A percentile compares a stretch with the other conserved stretches of the same genome.
phyloP scores from a whole-genome alignment of 169 alveolate species.

The Plasmodium inui region DNA sequence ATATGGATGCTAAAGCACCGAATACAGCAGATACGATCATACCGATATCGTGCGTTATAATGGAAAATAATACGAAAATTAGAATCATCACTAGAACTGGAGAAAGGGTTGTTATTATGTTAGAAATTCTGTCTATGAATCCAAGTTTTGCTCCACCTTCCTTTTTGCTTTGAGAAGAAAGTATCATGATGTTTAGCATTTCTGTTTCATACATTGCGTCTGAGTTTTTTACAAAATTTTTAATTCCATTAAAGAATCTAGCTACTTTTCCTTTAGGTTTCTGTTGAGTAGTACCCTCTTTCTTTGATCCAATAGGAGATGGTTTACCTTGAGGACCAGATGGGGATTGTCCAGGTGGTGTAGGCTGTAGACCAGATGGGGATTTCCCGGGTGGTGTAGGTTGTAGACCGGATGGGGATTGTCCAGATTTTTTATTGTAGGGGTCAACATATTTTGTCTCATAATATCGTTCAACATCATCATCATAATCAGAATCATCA shows the following conservation, averaged over 20 bases:
- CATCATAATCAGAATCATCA: no score
- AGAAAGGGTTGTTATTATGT: conserved; percentile 1
- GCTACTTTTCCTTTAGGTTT: not conserved
- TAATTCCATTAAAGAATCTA: not conserved
- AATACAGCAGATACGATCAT: not conserved
- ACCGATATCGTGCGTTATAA: not conserved
- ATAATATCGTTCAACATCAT: no score
- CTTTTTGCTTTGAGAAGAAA: not conserved
- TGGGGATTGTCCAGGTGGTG: not conserved
- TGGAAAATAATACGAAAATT: not conserved
- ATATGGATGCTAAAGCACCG: not conserved
- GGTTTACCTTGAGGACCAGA: not conserved
- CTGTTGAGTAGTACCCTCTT: not conserved
- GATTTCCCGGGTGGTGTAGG: no score
- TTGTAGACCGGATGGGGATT: not conserved
- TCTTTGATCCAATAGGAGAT: not conserved
- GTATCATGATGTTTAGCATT: not conserved
- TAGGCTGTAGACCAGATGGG: not conserved
- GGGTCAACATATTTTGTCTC: no score
- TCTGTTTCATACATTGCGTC: conserved; percentile 32
- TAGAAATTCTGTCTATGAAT: not conserved
- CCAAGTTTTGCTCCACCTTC: not conserved
- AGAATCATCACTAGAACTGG: not conserved
- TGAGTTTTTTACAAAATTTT: conserved; percentile 1
- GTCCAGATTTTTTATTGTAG: no score